phyloP scores from a whole-genome alignment of 371 early-diverging fungal species.

The Rhizopus stolonifer region DNA sequence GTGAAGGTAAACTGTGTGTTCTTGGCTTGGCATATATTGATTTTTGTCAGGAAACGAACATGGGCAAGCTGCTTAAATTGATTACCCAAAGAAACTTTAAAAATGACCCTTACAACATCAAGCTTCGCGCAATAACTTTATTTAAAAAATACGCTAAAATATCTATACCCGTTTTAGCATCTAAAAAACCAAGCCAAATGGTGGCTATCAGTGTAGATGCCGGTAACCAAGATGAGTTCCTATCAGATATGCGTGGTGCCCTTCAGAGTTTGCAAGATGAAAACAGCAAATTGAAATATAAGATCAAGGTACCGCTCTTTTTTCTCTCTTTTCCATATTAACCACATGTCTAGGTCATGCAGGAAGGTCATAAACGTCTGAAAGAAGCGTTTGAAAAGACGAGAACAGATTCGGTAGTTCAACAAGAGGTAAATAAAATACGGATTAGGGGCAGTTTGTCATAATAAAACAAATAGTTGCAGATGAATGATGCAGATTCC shows the following conservation, averaged over 20 bases:
- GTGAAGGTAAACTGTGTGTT: slow-evolving; percentile 47
- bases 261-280: slow-evolving; percentile 38
- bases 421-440: neutral
- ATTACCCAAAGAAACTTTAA: slow-evolving; percentile 35
- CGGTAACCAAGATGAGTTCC: slow-evolving; percentile 40
- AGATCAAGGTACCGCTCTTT: slow-evolving; percentile 22
- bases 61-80: slow-evolving; percentile 48
- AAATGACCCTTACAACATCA: slow-evolving; percentile 35
- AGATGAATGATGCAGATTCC: slow-evolving; percentile 7
- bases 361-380: slow-evolving; percentile 35
- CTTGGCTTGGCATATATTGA: too few relatives aligned
- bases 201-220: slow-evolving; percentile 35
- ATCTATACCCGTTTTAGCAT: slow-evolving; percentile 37
- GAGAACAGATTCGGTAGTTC: neutral
- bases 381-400: slow-evolving; percentile 41
- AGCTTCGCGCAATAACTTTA: slow-evolving; percentile 28
- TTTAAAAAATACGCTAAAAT: slow-evolving; percentile 37
- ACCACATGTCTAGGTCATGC: slow-evolving; percentile 23
- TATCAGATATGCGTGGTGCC: slow-evolving; percentile 41
- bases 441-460: neutral
- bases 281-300: slow-evolving; percentile 34
- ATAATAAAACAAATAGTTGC: neutral
- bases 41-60: slow-evolving; percentile 40
- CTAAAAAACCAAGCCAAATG: slow-evolving; percentile 16
- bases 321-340: neutral